These are phyloP conservation scores for Monilinia polystroma DNA, from an alignment of 2,329 filamentous ascomycete genomes.

Conservation along the genomic window DNA sequence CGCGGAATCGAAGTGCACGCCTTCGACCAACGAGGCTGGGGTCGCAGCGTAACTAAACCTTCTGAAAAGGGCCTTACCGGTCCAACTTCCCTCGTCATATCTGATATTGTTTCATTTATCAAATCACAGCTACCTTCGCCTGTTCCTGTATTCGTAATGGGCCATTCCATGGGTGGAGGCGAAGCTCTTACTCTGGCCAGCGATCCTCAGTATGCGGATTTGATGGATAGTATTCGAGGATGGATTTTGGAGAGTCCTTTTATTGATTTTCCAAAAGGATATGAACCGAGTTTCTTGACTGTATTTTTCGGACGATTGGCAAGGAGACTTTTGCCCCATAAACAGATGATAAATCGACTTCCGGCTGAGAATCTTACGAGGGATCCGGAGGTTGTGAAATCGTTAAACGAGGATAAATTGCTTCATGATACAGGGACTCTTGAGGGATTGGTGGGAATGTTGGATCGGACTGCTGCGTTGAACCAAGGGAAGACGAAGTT, in stretches of 20 bases:
- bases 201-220: conserved; percentile 50
- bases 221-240: conserved; percentile 64
- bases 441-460: conserved; percentile 72
- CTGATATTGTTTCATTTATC: conserved; percentile 77
- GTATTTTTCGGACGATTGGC: conserved; percentile 67
- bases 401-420: conserved; percentile 64
- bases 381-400: conserved; percentile 61
- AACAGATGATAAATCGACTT: conserved; percentile 62
- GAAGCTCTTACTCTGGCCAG: conserved; percentile 64
- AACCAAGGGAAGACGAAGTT: conserved; percentile 54
- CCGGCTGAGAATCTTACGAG: conserved; percentile 64
- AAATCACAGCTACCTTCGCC: conserved; percentile 52
- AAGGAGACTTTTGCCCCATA: conserved; percentile 63
- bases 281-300: conserved; percentile 62
- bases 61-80: conserved; percentile 71
- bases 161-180: conserved; percentile 88
- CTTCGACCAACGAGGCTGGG: conserved; percentile 91
- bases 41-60: conserved; percentile 62
- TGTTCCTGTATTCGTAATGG: conserved; percentile 77
- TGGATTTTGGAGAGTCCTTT: conserved; percentile 78
- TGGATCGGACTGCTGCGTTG: conserved; percentile 69
- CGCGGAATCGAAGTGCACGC: conserved; percentile 72
- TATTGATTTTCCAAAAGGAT: conserved; percentile 66
- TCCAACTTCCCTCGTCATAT: conserved; percentile 67
- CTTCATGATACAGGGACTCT: conserved; percentile 83